phyloP scores from a whole-genome alignment of 2,329 filamentous ascomycete genomes.

The Colletotrichum orbiculare region DNA sequence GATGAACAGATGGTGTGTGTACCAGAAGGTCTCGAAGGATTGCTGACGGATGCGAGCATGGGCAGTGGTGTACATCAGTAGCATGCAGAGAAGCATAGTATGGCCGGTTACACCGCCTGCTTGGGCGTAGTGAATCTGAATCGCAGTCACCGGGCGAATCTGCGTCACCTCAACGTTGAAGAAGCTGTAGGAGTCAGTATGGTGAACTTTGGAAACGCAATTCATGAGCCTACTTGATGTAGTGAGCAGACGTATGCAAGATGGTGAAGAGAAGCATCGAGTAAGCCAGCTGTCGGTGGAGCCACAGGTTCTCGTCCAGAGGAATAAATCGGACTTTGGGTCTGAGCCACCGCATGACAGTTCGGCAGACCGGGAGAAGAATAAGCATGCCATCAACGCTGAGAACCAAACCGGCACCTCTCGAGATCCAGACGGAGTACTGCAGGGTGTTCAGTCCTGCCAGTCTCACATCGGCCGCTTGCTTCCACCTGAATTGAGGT shows the following conservation, averaged over 20 bases:
- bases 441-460: slow-evolving; percentile 82
- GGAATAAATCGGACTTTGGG: slow-evolving; percentile 90
- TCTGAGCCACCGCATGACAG: slow-evolving; percentile 83
- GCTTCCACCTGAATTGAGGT: slow-evolving; percentile 75
- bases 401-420: slow-evolving; percentile 89
- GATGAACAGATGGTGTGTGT: slow-evolving; percentile 98
- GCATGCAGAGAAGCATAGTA: slow-evolving; percentile 98
- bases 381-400: slow-evolving; percentile 89
- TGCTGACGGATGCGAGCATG: slow-evolving; percentile 95
- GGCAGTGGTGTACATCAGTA: slow-evolving; percentile 96
- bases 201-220: background rate
- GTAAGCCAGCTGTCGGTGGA: slow-evolving; percentile 95
- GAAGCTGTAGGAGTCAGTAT: slow-evolving; percentile 68
- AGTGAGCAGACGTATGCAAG: slow-evolving; percentile 83
- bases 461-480: slow-evolving; percentile 74
- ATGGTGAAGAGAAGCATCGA: slow-evolving; percentile 84
- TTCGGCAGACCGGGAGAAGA: slow-evolving; percentile 93
- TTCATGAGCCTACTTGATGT: slow-evolving; percentile 80
- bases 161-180: slow-evolving; percentile 92
- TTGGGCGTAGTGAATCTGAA: slow-evolving; percentile 92
- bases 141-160: slow-evolving; percentile 80
- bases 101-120: slow-evolving; percentile 94
- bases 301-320: slow-evolving; percentile 97
- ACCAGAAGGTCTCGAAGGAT: slow-evolving; percentile 99
- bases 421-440: slow-evolving; percentile 95